phyloP scores from a whole-genome alignment of 1,284 basidiomycete species.

The Papiliotrema fonsecae region DNA sequence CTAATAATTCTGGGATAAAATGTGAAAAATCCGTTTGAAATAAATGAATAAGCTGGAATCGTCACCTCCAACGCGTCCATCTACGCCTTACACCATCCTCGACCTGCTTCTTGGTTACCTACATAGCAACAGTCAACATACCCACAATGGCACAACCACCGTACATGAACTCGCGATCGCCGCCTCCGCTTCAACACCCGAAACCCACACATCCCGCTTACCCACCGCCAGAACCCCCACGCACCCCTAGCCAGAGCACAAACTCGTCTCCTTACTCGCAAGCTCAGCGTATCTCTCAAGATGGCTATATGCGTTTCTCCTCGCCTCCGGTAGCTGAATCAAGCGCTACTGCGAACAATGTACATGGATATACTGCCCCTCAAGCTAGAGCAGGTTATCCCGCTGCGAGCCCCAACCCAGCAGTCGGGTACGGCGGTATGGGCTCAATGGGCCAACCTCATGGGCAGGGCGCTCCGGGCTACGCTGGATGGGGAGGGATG shows the following conservation, averaged over 20 bases:
- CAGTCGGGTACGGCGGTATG: constrained; percentile 2
- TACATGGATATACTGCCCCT: constrained; percentile 14
- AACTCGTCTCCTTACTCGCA: constrained; percentile 42
- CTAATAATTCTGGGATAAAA: constrained; percentile 5
- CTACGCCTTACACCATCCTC: not conserved
- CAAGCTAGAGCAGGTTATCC: constrained; percentile 16
- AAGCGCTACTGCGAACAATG: constrained; percentile 8
- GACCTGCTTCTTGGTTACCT: too few species aligned
- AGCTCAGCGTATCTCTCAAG: constrained; percentile 50
- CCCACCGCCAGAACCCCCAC: constrained; percentile 75
- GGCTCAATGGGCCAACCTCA: constrained; percentile 1
- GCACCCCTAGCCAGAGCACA: constrained; percentile 56
- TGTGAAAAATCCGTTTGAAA: not conserved
- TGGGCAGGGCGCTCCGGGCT: constrained; percentile 6
- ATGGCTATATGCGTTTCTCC: constrained; percentile 44
- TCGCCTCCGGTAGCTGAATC: constrained; percentile 43
- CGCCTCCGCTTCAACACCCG: constrained; percentile 78
- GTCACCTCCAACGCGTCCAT: not conserved
- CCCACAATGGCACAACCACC: constrained; percentile 31
- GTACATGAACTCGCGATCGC: constrained; percentile 55
- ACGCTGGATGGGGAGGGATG: constrained; percentile 50
- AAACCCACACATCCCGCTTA: constrained; percentile 84
- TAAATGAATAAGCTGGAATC: not conserved
- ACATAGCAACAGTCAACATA: not conserved
- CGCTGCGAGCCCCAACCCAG: constrained; percentile 11